Evolutionary conservation across 306 rosid genomes (phyloP).

Genomic region (Hippophae tibetana): DNA sequence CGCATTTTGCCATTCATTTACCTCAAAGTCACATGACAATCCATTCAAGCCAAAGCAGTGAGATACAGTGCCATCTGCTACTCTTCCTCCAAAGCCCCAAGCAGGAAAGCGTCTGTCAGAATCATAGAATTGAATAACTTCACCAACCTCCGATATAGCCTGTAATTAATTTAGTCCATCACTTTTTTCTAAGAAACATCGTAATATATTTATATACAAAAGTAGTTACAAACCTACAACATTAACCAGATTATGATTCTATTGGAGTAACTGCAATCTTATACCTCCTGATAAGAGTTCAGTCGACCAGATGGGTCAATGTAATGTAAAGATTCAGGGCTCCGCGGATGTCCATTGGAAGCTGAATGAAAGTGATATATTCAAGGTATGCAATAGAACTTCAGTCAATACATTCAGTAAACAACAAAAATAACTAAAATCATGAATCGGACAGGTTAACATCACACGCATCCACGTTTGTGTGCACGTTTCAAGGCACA

Average conservation of each 20-base stretch:
- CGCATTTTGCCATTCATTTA: conserved; percentile 3
- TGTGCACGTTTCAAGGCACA: neutral
- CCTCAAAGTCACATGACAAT: conserved; percentile 41
- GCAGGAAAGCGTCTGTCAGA: conserved; percentile 65
- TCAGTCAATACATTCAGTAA: neutral
- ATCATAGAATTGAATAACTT: conserved; percentile 83
- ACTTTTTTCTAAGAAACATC: neutral
- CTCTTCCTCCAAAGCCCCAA: conserved; percentile 90
- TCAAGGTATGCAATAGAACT: conserved; percentile 2
- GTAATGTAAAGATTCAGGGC: conserved; percentile 54
- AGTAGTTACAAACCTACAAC: neutral
- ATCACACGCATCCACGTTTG: neutral
- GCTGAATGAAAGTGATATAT: conserved; percentile 36
- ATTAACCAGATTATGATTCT: neutral
- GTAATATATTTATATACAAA: neutral
- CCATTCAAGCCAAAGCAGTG: conserved; percentile 81
- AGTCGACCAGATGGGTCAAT: conserved; percentile 45
- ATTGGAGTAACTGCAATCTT: conserved; percentile 7
- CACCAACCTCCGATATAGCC: conserved; percentile 81
- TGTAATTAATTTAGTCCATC: conserved; percentile 10
- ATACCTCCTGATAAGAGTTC: conserved; percentile 75
- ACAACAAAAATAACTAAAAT: neutral
- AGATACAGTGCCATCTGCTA: conserved; percentile 31
- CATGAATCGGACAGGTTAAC: neutral
- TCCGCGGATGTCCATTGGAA: conserved; percentile 70